These are phyloP conservation scores for Amphicarpaea edgeworthii DNA, from an alignment of 306 rosid species.

Conservation along the genomic window DNA sequence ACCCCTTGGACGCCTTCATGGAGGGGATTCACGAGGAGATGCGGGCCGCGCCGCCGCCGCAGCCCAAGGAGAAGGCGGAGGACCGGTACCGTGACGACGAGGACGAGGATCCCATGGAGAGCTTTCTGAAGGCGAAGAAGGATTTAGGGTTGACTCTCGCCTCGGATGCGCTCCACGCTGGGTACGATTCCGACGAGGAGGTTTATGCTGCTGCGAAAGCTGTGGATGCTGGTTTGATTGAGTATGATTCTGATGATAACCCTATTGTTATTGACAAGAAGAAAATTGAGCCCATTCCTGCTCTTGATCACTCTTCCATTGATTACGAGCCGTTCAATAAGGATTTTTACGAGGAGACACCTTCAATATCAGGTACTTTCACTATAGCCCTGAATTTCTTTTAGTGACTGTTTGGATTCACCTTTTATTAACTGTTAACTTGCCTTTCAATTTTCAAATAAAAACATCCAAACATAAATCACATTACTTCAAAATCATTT, in stretches of 20 bases:
- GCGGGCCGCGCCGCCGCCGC: constrained; percentile 77
- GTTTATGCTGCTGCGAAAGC: constrained; percentile 99
- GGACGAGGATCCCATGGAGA: constrained; percentile 93
- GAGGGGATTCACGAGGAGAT: constrained; percentile 93
- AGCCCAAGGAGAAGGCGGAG: constrained; percentile 73
- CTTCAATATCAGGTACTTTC: constrained; percentile 78
- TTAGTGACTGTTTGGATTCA: not conserved
- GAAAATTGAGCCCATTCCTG: constrained; percentile 87
- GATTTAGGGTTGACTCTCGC: constrained; percentile 87
- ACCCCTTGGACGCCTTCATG: constrained; percentile 96
- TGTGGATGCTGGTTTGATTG: constrained; percentile 89
- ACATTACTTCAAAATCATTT: not conserved
- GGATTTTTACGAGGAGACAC: constrained; percentile 91
- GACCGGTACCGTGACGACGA: constrained; percentile 81
- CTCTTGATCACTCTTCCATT: constrained; percentile 83
- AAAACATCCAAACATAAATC: not conserved
- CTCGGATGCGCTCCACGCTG: constrained; percentile 86
- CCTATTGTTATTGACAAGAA: constrained; percentile 78
- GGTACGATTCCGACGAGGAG: constrained; percentile 96
- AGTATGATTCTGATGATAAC: constrained; percentile 96
- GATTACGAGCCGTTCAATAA: constrained; percentile 86
- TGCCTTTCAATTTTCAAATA: too few species aligned
- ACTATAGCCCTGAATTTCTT: not conserved
- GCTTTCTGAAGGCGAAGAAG: constrained; percentile 88
- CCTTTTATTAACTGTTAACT: not conserved